A percentile compares a stretch with the other conserved stretches of the same genome.
Evolutionary conservation across 495 filamentous ascomycete genomes (phyloP).

Genomic region (Xylaria intraflava): DNA sequence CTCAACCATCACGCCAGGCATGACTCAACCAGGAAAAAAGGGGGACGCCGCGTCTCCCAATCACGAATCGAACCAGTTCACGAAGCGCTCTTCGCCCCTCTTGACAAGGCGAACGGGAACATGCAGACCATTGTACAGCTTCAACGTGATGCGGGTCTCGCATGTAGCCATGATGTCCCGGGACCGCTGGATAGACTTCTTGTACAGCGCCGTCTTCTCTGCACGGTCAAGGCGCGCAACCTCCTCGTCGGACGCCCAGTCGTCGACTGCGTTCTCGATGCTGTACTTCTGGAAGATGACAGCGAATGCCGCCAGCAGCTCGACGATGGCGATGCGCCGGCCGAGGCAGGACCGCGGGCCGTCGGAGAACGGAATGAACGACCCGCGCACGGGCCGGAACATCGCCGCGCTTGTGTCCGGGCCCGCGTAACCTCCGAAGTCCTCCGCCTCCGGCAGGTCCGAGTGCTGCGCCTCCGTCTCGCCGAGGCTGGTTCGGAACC

Average conservation of each 20-base stretch:
- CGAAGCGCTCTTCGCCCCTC: conserved; percentile 57
- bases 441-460: conserved; percentile 25
- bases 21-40: not conserved
- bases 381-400: conserved; percentile 55
- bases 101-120: conserved; percentile 57
- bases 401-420: conserved; percentile 47
- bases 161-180: conserved; percentile 39
- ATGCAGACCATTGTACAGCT: conserved; percentile 46
- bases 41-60: no score
- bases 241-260: conserved; percentile 56
- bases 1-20: not conserved
- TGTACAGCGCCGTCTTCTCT: conserved; percentile 46
- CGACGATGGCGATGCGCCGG: conserved; percentile 69
- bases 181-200: conserved; percentile 45
- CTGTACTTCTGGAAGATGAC: conserved; percentile 58
- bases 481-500: conserved; percentile 30
- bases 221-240: conserved; percentile 45
- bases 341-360: conserved; percentile 64
- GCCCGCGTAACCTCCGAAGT: conserved; percentile 50
- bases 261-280: conserved; percentile 58
- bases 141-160: conserved; percentile 54
- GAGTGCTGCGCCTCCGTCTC: conserved; percentile 1
- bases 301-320: conserved; percentile 61
- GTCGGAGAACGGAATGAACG: conserved; percentile 68
- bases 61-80: conserved; percentile 31